Evolutionary conservation across 371 early-diverging fungal species (phyloP).

Genomic region (Actinomortierella ambigua): DNA sequence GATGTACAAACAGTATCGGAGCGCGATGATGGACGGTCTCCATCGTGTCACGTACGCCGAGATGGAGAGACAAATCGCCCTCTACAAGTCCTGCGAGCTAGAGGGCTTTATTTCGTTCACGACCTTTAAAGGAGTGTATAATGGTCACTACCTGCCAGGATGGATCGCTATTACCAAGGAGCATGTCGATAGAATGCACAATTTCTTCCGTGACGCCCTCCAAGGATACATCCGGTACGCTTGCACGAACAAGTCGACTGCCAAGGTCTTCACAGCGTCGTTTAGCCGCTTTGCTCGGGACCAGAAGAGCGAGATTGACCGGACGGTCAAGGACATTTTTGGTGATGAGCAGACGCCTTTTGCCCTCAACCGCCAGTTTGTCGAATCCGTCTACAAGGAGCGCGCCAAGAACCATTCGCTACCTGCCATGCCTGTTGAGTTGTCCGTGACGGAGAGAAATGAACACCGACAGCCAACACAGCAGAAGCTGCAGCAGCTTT

Average conservation of each 20-base stretch:
- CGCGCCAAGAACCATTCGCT: neutral
- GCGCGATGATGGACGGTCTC: neutral
- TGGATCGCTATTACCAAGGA: neutral
- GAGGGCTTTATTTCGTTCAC: neutral
- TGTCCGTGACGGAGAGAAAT: neutral
- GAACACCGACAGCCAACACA: too few species aligned
- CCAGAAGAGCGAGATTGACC: neutral
- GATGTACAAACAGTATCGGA: neutral
- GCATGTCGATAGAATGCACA: constrained; percentile 1
- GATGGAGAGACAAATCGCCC: neutral
- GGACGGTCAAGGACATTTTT: constrained; percentile 7
- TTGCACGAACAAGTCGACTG: neutral
- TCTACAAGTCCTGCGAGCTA: neutral
- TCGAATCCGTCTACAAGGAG: neutral
- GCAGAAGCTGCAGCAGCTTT: too few species aligned
- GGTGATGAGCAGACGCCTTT: constrained; percentile 10
- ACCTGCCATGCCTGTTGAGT: neutral
- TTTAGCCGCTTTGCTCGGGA: constrained; percentile 5
- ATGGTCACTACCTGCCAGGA: neutral
- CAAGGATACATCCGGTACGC: neutral
- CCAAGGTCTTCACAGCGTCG: constrained; percentile 7
- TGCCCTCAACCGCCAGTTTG: constrained; percentile 5
- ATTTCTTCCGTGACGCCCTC: neutral
- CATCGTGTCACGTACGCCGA: neutral
- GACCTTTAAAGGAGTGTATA: neutral